Evolutionary conservation across 805 yeast genomes (phyloP).

Genomic region (Metschnikowia baotianmanensis): DNA sequence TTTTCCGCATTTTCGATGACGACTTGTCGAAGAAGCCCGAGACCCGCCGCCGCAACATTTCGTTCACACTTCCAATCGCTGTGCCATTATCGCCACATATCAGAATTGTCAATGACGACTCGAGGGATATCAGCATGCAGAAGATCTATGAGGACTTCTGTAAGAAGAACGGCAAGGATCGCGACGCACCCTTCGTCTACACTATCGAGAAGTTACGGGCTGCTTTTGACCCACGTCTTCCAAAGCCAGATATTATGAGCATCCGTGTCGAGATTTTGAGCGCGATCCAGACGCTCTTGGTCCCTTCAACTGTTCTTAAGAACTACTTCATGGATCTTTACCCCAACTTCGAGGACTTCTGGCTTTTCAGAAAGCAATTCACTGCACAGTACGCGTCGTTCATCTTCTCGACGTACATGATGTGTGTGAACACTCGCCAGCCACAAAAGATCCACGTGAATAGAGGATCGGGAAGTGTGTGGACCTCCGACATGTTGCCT

Average conservation of each 20-base stretch:
- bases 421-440: slow-evolving; percentile 88
- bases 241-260: slow-evolving; percentile 87
- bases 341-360: slow-evolving; percentile 85
- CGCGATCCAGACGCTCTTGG: slow-evolving; percentile 82
- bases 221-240: slow-evolving; percentile 89
- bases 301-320: slow-evolving; percentile 79
- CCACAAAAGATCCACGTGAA: slow-evolving; percentile 91
- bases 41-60: slow-evolving; percentile 79
- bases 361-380: slow-evolving; percentile 95
- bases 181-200: slow-evolving; percentile 89
- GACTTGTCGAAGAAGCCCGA: slow-evolving; percentile 79
- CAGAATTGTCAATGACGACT: slow-evolving; percentile 82
- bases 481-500: slow-evolving; percentile 96
- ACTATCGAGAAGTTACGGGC: slow-evolving; percentile 83
- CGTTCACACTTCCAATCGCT: slow-evolving; percentile 85
- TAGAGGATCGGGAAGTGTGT: slow-evolving; percentile 78
- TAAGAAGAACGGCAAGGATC: slow-evolving; percentile 62
- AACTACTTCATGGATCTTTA: slow-evolving; percentile 72
- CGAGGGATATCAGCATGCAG: slow-evolving; percentile 71
- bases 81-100: slow-evolving; percentile 94
- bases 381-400: slow-evolving; percentile 93
- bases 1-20: slow-evolving; percentile 85
- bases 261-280: slow-evolving; percentile 88
- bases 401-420: slow-evolving; percentile 88
- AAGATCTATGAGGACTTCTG: slow-evolving; percentile 87